Evolutionary conservation across 257 asterid genomes (phyloP), one percentile per base, ranked within the genome.

Genomic region (Ballota nigra): DNA sequence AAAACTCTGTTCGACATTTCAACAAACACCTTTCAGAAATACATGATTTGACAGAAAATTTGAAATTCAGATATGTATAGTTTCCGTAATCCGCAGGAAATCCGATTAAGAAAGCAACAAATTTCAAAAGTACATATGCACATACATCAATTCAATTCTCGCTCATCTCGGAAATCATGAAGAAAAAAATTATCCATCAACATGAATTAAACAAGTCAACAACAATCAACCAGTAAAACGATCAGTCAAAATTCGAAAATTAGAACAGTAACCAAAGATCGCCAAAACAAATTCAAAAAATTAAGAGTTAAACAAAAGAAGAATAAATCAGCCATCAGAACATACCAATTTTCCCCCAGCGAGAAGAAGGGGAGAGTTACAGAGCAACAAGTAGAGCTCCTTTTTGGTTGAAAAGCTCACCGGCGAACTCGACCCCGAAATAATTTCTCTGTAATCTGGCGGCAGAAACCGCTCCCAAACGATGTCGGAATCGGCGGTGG

Each of bases 361-460:
- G 20, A 83, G 72, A 23, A 83, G 73, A 45, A 81, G 43, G 0
- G 63, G 73, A 1, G 77, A 68, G 36, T 56, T 60, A 33, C 81
- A 77, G 2, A 85, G 82, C 33, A 23, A 20, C 26, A 76, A 74
- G 18, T 63, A 72, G 19, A 83, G 84, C 18, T 77, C 78, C 8
- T 76, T n/a, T n/a, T 83, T 85, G 75, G 79, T 20, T 9, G 76
- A 63, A 47, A 2, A 75, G 79, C n/a, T n/a, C n/a, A n/a, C n/a
- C n/a, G n/a, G n/a, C n/a, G n/a, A n/a, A n/a, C n/a, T n/a, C n/a
- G n/a, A n/a, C n/a, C n/a, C n/a, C n/a, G n/a, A n/a, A n/a, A n/a
- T n/a, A n/a, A n/a, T n/a, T n/a, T n/a, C n/a, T n/a, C n/a, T n/a
- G n/a, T n/a, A n/a, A n/a, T n/a, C n/a, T n/a, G n/a, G n/a, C n/a